These are phyloP conservation scores for Vigna unguiculata DNA, from an alignment of 306 rosid species.

Conservation along the genomic window DNA sequence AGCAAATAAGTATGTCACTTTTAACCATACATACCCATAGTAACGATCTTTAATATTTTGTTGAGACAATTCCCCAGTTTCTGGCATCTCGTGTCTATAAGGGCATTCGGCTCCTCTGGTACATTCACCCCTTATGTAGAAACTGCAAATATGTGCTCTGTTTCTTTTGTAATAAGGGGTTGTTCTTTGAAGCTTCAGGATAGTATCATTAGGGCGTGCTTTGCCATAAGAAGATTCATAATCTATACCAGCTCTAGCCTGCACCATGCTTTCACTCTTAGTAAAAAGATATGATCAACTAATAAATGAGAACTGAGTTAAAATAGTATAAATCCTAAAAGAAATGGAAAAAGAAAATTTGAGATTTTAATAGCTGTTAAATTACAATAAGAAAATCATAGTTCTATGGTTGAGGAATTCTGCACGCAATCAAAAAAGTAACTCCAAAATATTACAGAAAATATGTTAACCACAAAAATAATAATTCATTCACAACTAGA, in stretches of 20 bases:
- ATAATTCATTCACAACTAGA: background rate
- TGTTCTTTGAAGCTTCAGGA: constrained; percentile 92
- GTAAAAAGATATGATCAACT: background rate
- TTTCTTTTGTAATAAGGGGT: constrained; percentile 92
- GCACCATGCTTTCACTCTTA: constrained; percentile 44
- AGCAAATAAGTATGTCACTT: constrained; percentile 33
- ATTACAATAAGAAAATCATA: background rate
- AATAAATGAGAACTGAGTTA: constrained; percentile 17
- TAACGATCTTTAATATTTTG: constrained; percentile 97
- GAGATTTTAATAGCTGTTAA: constrained; percentile 1
- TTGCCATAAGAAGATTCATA: constrained; percentile 89
- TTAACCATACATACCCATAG: constrained; percentile 78
- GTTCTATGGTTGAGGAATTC: background rate
- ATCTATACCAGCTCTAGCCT: constrained; percentile 97
- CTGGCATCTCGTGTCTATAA: constrained; percentile 96
- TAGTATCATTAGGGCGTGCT: constrained; percentile 82
- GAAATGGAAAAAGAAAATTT: background rate
- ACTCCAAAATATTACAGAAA: background rate
- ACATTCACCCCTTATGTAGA: constrained; percentile 90
- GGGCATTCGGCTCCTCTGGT: constrained; percentile 96
- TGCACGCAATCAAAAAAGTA: background rate
- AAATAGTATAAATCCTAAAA: background rate
- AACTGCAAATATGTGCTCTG: constrained; percentile 91
- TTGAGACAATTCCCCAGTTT: constrained; percentile 88
- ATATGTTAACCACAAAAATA: background rate